Conservation (phyloP, 139 green algal species). For the Deuterostichococcus epilithicus region DNA sequence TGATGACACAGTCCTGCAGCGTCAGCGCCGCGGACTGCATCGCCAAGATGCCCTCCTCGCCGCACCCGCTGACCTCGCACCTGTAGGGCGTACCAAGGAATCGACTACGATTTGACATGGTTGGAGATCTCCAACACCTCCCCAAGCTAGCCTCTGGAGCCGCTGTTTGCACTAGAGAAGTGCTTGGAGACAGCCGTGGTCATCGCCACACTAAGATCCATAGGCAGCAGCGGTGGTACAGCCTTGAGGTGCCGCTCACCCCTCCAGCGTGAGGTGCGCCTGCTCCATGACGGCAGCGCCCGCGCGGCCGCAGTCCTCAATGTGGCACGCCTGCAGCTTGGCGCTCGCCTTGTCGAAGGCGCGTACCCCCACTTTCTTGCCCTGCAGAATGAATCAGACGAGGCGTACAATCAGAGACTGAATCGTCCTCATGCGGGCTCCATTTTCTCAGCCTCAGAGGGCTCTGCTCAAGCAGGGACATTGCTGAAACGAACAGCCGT, state of each 20-base stretch:
- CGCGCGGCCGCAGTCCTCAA: conserved; percentile 41
- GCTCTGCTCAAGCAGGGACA: no score
- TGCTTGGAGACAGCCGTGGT: neutral
- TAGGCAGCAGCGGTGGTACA: neutral
- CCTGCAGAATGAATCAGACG: conserved; percentile 12
- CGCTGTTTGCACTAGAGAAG: neutral
- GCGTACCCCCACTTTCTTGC: conserved; percentile 39
- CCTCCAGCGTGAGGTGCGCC: neutral
- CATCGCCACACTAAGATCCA: neutral
- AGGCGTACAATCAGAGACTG: no score
- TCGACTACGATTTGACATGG: neutral
- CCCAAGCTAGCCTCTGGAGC: neutral
- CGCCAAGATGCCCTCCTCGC: conserved; percentile 46
- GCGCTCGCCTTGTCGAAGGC: conserved; percentile 12
- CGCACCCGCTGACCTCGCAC: conserved; percentile 34
- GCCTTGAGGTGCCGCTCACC: conserved; percentile 3
- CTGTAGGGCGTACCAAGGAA: conserved; percentile 1
- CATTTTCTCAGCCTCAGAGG: no score
- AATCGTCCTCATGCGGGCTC: no score
- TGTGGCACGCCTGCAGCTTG: conserved; percentile 32
- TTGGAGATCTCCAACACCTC: no score
- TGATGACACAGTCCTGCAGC: conserved; percentile 27
- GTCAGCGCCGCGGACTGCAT: conserved; percentile 21
- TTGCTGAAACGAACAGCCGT: no score
- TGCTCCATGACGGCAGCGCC: conserved; percentile 30